Percentiles rank a stretch among this genome's conserved stretches.
phyloP scores from a whole-genome alignment of 768 basidiomycete genomes.

The Suillus subaureus region DNA sequence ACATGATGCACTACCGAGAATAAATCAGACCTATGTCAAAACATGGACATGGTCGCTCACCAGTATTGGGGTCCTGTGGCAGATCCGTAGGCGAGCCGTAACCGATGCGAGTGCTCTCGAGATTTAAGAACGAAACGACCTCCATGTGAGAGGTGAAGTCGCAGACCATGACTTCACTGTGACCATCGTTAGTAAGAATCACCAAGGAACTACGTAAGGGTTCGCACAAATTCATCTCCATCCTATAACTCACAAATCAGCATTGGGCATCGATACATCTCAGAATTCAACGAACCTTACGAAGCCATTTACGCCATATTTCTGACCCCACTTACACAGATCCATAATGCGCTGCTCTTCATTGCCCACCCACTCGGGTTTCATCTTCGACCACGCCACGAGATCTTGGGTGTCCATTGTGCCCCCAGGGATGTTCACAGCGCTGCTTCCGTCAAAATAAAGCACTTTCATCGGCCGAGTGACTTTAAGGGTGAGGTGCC shows the following conservation, averaged over 20 bases:
- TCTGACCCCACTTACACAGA: slow-evolving; percentile 37
- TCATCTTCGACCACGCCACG: slow-evolving; percentile 31
- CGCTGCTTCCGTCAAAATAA: slow-evolving; percentile 35
- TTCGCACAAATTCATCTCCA: slow-evolving; percentile 53
- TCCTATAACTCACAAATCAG: slow-evolving; percentile 27
- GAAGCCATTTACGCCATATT: slow-evolving; percentile 36
- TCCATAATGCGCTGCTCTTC: slow-evolving; percentile 30
- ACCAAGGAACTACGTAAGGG: not conserved
- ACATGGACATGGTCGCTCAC: slow-evolving; percentile 6
- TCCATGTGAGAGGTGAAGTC: slow-evolving; percentile 44
- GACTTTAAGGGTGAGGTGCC: slow-evolving; percentile 33
- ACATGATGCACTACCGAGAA: not conserved
- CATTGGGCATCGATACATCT: not conserved
- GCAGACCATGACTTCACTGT: slow-evolving; percentile 53
- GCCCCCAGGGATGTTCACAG: slow-evolving; percentile 31
- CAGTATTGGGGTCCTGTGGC: not conserved
- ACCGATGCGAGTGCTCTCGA: slow-evolving; percentile 14
- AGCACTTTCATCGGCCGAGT: slow-evolving; percentile 31
- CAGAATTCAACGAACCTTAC: slow-evolving; percentile 23
- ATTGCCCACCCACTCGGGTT: slow-evolving; percentile 17
- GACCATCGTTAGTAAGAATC: not conserved
- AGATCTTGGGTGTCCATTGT: slow-evolving; percentile 40
- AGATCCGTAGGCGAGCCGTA: not conserved
- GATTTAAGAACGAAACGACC: slow-evolving; percentile 40
- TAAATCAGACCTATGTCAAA: not conserved